Evolutionary conservation across 108 stramenopile genomes (phyloP), one percentile per base, ranked within the genome.

Genomic region (Epipyxis sp.): DNA sequence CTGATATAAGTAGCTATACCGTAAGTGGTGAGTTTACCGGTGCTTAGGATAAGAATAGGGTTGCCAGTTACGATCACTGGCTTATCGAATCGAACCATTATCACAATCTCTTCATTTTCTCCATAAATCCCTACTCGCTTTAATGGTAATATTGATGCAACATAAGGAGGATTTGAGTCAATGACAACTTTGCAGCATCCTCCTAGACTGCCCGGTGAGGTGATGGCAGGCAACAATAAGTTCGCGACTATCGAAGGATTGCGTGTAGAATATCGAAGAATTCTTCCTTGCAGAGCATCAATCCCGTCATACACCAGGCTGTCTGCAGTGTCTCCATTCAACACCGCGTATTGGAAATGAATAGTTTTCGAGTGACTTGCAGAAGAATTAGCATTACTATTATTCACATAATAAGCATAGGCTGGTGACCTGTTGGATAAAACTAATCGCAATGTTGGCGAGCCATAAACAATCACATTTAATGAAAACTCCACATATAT

Each of bases 111-210:
- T 42, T 74, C 71, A 42, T 74, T 74, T 3, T 13, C 10, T 10
- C 71, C 71, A 32, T 74, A 74, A 29, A 39, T 6, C 16, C 34
- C 71, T 6, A 6, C 27, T 6, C 3, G n/a, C 34, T 74, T 74
- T 42, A 74, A 27, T 42, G 71, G 71, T 10, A 74, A 13, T 10
- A 74, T 34, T 10, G 20, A 27, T 10, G 41, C 6, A 20, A 74
- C 35, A 37, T 34, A 74, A 39, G 71, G 71, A 27, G 71, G 71
- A 29, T 37, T 74, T 10, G 32, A 30, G 20, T 74, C 71, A 32
- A 74, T 74, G 50, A 3, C 10, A 27, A 74, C 40, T 20, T 20
- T 39, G 32, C 71, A 6, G 50, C 13, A 74, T 6, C 20, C 3
- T 3, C 6, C 16, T 6, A 74, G 46, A 74, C 71, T 74, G 44